phyloP scores from a whole-genome alignment of 202 grass and related monocot genomes.

The Eragrostis tef region DNA sequence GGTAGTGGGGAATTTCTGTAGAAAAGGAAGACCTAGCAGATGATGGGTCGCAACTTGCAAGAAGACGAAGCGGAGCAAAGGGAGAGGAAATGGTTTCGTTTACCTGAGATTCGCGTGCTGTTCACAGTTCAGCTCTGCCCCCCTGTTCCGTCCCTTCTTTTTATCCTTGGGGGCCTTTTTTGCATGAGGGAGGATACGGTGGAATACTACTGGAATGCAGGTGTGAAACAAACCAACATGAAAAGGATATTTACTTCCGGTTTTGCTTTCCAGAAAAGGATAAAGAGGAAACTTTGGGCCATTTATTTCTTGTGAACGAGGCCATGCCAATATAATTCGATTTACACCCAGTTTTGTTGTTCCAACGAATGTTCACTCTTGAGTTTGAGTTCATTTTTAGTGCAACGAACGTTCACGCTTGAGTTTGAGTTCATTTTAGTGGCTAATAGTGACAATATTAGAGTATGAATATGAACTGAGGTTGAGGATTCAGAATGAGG shows the following conservation, averaged over 20 bases:
- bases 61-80: slow-evolving; percentile 33
- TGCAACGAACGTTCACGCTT: too few species aligned
- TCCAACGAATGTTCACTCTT: too few species aligned
- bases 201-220: too few species aligned
- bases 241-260: neutral
- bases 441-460: too few species aligned
- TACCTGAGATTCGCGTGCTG: slow-evolving; percentile 39
- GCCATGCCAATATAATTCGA: neutral
- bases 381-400: too few species aligned
- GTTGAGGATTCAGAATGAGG: too few species aligned
- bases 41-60: slow-evolving; percentile 13
- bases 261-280: neutral
- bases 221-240: neutral
- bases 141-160: neutral
- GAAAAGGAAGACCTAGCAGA: slow-evolving; percentile 43
- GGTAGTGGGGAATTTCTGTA: neutral
- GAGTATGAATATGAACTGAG: too few species aligned
- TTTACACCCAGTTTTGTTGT: too few species aligned
- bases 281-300: neutral
- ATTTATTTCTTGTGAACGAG: slow-evolving; percentile 41
- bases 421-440: too few species aligned
- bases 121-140: slow-evolving; percentile 30
- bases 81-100: slow-evolving; percentile 17
- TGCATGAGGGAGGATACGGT: slow-evolving; percentile 18
- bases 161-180: slow-evolving; percentile 38